Conservation (phyloP, 352 stramenopile genomes). For the Phytophthora cajani region DNA sequence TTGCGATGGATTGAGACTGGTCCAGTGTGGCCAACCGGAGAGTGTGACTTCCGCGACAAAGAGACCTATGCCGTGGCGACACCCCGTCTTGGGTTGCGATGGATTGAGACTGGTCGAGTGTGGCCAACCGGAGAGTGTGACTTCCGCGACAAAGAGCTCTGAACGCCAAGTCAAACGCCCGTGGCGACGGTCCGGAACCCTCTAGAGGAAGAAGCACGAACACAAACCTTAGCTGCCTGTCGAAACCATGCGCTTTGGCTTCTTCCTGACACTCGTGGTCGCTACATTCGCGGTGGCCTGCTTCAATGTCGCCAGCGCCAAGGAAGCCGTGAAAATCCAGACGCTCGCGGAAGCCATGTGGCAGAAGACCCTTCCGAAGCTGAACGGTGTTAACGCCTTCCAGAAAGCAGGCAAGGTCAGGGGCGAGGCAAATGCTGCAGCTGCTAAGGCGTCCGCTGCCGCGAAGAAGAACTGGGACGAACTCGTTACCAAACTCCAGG, state of each 20-base stretch:
- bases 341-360: not conserved
- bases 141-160: not conserved
- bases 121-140: not conserved
- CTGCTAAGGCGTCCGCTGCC: not conserved
- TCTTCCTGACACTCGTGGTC: not conserved
- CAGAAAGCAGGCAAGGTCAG: not conserved
- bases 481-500: conserved; percentile 1
- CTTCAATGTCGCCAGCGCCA: not conserved
- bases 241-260: not conserved
- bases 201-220: not conserved
- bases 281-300: not conserved
- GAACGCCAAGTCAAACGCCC: not conserved
- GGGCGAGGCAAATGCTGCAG: not conserved
- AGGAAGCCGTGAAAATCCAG: not conserved
- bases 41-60: not conserved
- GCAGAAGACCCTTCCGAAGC: conserved; percentile 1
- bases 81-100: conserved; percentile 1
- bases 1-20: conserved; percentile 1
- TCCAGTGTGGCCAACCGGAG: not conserved
- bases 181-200: not conserved
- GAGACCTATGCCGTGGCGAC: conserved; percentile 11
- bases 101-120: not conserved
- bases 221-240: not conserved
- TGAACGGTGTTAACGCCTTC: conserved; percentile 1
- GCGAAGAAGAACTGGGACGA: not conserved